These are phyloP conservation scores for Thermothelomyces thermophilus DNA, from an alignment of 2,329 filamentous ascomycete genomes.

Conservation along the genomic window DNA sequence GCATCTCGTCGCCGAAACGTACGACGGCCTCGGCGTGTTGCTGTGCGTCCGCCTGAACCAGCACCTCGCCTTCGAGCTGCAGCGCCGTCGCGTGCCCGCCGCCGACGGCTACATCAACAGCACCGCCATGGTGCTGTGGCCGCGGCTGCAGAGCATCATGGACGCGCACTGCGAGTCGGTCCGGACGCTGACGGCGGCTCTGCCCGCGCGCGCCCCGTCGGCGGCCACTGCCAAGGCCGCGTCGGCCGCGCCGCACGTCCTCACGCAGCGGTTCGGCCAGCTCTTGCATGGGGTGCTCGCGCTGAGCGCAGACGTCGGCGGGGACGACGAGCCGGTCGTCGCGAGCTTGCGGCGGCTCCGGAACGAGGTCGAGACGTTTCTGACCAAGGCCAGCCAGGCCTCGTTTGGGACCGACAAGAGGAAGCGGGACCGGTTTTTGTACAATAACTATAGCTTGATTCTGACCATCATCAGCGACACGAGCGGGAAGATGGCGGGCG, in stretches of 20 bases:
- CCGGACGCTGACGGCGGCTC: slow-evolving; percentile 51
- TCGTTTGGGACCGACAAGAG: slow-evolving; percentile 63
- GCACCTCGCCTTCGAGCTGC: slow-evolving; percentile 87
- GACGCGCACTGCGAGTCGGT: slow-evolving; percentile 87
- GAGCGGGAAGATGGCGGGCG: slow-evolving; percentile 63
- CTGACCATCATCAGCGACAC: slow-evolving; percentile 82
- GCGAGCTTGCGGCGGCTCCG: slow-evolving; percentile 72
- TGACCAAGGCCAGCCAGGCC: slow-evolving; percentile 67
- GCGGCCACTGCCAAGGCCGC: slow-evolving; percentile 48
- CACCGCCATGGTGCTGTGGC: slow-evolving; percentile 94
- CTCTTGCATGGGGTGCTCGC: slow-evolving; percentile 77
- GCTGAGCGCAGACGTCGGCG: slow-evolving; percentile 82
- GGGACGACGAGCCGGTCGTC: slow-evolving; percentile 87
- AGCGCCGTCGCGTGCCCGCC: slow-evolving; percentile 82
- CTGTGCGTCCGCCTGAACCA: slow-evolving; percentile 93
- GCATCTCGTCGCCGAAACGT: slow-evolving; percentile 65
- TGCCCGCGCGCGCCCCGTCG: slow-evolving; percentile 40
- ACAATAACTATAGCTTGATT: slow-evolving; percentile 95
- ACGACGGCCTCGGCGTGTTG: slow-evolving; percentile 79
- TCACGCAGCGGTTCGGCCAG: slow-evolving; percentile 94
- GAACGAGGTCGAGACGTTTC: slow-evolving; percentile 74
- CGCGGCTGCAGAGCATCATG: slow-evolving; percentile 89
- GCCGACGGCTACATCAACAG: slow-evolving; percentile 90
- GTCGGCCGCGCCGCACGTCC: slow-evolving; percentile 78
- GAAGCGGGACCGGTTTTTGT: slow-evolving; percentile 81